A percentile compares a stretch with the other conserved stretches of the same genome.
These are phyloP conservation scores for Chionographis japonica DNA, from an alignment of 106 monocot species.

Conservation along the genomic window DNA sequence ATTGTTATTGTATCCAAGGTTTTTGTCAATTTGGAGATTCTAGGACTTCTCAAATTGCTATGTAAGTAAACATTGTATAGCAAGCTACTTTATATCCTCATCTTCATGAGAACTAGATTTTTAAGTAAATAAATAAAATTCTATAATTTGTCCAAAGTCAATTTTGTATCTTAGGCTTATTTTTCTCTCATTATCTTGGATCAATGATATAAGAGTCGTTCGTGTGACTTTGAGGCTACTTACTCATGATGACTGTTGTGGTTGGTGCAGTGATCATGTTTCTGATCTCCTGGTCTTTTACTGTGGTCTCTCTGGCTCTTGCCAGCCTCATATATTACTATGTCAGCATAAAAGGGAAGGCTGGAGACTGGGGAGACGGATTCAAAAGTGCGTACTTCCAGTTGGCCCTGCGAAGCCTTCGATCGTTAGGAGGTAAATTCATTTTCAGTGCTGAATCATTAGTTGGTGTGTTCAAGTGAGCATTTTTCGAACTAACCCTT, in stretches of 20 bases:
- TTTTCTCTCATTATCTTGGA: no score
- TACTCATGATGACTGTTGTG: constrained; percentile 7
- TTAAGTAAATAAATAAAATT: no score
- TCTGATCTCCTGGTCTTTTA: constrained; percentile 92
- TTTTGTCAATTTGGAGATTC: no score
- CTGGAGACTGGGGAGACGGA: constrained; percentile 99
- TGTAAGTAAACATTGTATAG: no score
- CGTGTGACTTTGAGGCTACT: neutral
- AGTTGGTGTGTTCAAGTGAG: no score
- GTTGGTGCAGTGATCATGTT: constrained; percentile 91
- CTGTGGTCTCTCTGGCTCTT: constrained; percentile 90
- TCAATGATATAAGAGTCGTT: neutral
- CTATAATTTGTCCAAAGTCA: no score
- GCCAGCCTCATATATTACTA: constrained; percentile 99
- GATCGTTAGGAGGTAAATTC: constrained; percentile 87
- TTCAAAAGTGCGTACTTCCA: constrained; percentile 99
- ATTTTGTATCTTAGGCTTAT: no score
- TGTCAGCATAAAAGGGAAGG: constrained; percentile 97
- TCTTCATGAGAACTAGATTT: no score
- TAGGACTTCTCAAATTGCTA: no score
- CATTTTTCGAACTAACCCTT: no score
- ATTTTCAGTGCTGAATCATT: neutral
- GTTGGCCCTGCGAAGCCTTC: constrained; percentile 81
- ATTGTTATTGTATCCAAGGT: no score
- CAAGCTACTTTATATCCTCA: no score